These are phyloP conservation scores for Albatrellus ellisii DNA, from an alignment of 768 basidiomycete species.

Conservation along the genomic window DNA sequence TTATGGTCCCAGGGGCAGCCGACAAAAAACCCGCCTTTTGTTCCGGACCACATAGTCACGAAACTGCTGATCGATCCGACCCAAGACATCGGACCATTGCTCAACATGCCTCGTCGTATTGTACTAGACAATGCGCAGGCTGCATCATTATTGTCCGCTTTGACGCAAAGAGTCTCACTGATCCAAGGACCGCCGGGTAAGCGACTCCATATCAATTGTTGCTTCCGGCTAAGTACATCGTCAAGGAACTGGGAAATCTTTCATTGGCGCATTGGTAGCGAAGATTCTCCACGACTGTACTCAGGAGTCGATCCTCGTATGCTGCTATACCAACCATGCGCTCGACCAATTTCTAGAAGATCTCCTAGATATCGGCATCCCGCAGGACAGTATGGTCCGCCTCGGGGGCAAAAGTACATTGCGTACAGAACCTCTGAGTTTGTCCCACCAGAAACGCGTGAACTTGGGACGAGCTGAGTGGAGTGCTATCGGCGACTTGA, in stretches of 20 bases:
- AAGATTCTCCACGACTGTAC: constrained; percentile 42
- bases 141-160: constrained; percentile 31
- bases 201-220: too few relatives aligned
- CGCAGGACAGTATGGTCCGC: constrained; percentile 34
- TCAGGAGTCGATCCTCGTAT: constrained; percentile 42
- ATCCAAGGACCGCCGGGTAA: constrained; percentile 71
- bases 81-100: constrained; percentile 27
- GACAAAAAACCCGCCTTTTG: constrained; percentile 8
- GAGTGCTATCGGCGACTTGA: constrained; percentile 28
- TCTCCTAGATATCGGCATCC: constrained; percentile 49
- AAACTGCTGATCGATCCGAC: constrained; percentile 20
- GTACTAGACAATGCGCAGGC: constrained; percentile 38
- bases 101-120: constrained; percentile 28
- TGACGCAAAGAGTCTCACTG: constrained; percentile 43
- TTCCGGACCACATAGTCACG: constrained; percentile 17
- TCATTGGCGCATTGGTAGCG: constrained; percentile 54
- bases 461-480: constrained; percentile 24
- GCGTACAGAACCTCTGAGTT: constrained; percentile 30
- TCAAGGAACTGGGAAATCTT: constrained; percentile 62
- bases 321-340: constrained; percentile 67
- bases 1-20: constrained; percentile 32
- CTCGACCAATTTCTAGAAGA: constrained; percentile 58
- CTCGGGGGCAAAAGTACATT: constrained; percentile 42
- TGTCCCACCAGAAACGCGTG: constrained; percentile 26
- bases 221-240: background rate